Conservation (phyloP, 2,329 filamentous ascomycete genomes). For the Lecanicillium sp. region DNA sequence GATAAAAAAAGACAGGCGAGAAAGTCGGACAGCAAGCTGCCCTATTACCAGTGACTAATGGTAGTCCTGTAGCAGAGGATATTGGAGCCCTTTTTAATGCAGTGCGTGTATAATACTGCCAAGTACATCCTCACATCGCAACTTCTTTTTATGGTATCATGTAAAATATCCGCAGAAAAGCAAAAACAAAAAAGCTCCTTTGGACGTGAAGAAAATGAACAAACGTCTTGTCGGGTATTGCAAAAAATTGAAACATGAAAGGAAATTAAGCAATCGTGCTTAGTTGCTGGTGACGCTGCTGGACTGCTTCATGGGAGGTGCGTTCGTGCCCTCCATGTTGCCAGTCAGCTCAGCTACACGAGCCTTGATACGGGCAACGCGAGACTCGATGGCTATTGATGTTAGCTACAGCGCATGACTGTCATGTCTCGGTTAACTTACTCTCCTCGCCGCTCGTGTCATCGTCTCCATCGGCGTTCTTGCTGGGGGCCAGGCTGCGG, state of each 20-base stretch:
- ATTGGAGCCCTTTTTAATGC: too few relatives aligned
- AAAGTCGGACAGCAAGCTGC: not conserved
- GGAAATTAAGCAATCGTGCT: not conserved
- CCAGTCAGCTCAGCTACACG: constrained; percentile 90
- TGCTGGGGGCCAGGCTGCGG: constrained; percentile 42
- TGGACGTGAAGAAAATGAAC: not conserved
- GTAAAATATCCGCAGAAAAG: constrained; percentile 14
- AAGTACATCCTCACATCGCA: not conserved
- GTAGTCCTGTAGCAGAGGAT: not conserved
- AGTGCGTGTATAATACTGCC: not conserved
- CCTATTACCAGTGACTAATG: constrained; percentile 1
- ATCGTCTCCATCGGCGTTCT: constrained; percentile 46
- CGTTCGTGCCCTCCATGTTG: constrained; percentile 59
- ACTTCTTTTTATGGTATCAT: constrained; percentile 22
- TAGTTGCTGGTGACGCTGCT: not conserved
- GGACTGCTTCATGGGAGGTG: constrained; percentile 22
- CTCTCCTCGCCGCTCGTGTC: constrained; percentile 25
- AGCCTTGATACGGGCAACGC: constrained; percentile 95
- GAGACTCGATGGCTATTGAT: constrained; percentile 79
- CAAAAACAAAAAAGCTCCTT: constrained; percentile 13
- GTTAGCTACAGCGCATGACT: constrained; percentile 20
- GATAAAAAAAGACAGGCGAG: not conserved
- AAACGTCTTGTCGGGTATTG: constrained; percentile 7
- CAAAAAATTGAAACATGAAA: not conserved
- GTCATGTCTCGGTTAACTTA: constrained; percentile 20